phyloP scores from a whole-genome alignment of 768 basidiomycete genomes.

The Mycena indigotica region DNA sequence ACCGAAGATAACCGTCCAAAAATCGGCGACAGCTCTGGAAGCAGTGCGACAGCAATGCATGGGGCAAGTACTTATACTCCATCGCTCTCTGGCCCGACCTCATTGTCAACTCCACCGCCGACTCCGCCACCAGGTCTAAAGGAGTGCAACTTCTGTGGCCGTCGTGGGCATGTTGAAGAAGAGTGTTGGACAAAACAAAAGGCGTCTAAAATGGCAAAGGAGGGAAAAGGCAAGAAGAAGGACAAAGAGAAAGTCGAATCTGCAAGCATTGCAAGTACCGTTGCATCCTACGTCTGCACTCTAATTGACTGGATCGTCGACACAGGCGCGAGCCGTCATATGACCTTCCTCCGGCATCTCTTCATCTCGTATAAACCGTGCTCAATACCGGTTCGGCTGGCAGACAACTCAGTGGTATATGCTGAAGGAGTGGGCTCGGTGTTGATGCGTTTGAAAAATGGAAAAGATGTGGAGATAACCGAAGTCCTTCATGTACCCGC shows the following conservation, averaged over 20 bases:
- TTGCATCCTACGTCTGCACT: slow-evolving; percentile 9
- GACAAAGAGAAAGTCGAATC: too few species aligned
- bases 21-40: background rate
- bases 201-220: too few species aligned
- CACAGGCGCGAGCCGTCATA: slow-evolving; percentile 34
- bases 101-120: background rate
- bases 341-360: slow-evolving; percentile 30
- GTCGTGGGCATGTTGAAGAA: too few species aligned
- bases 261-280: slow-evolving; percentile 18
- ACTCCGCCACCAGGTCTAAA: background rate
- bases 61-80: too few species aligned
- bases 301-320: slow-evolving; percentile 31
- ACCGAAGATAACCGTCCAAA: background rate
- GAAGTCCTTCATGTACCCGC: slow-evolving; percentile 22
- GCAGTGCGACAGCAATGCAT: background rate
- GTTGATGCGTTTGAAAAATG: background rate
- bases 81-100: too few species aligned
- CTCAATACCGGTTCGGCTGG: slow-evolving; percentile 26
- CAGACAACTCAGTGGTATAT: slow-evolving; percentile 25
- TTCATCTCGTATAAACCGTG: slow-evolving; percentile 20
- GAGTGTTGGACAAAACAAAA: too few species aligned
- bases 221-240: too few species aligned
- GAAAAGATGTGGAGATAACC: too few species aligned
- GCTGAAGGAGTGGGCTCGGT: slow-evolving; percentile 18
- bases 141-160: too few species aligned